Conservation (phyloP, 768 basidiomycete species). For the Multifurca ochricompacta region DNA sequence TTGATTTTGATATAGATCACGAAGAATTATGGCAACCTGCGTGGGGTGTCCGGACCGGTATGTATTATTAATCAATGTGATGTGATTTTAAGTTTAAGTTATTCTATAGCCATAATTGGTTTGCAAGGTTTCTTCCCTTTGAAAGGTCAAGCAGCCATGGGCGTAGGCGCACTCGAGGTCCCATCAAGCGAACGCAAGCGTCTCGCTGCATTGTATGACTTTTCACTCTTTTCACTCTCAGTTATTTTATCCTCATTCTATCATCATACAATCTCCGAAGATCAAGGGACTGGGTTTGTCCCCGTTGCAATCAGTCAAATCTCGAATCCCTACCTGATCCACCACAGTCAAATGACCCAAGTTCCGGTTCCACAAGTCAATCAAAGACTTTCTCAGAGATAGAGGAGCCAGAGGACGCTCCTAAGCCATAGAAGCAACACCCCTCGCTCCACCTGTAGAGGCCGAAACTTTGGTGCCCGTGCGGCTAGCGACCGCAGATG, state of each 20-base stretch:
- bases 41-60: slow-evolving; percentile 95
- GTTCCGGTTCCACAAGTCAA: not conserved
- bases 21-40: slow-evolving; percentile 98
- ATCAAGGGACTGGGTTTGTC: slow-evolving; percentile 75
- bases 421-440: not conserved
- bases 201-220: slow-evolving; percentile 62
- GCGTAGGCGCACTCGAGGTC: slow-evolving; percentile 82
- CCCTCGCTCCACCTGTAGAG: not conserved
- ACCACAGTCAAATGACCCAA: not conserved
- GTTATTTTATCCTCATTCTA: not conserved
- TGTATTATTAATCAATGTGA: too few relatives aligned
- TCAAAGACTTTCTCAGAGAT: not conserved
- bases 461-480: not conserved
- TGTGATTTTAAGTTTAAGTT: too few relatives aligned
- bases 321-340: slow-evolving; percentile 67
- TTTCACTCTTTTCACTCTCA: too few relatives aligned
- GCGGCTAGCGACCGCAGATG: not conserved
- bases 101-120: slow-evolving; percentile 64
- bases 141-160: slow-evolving; percentile 79
- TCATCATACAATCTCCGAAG: slow-evolving; percentile 31
- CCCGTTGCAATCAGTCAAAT: slow-evolving; percentile 63
- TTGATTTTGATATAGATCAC: slow-evolving; percentile 57
- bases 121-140: slow-evolving; percentile 86
- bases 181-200: slow-evolving; percentile 69
- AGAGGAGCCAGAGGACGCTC: slow-evolving; percentile 2